Percentiles rank a stretch among this genome's conserved stretches.
Evolutionary conservation across 495 filamentous ascomycete species (phyloP).

Genomic region (Hypoxylon cercidicola): DNA sequence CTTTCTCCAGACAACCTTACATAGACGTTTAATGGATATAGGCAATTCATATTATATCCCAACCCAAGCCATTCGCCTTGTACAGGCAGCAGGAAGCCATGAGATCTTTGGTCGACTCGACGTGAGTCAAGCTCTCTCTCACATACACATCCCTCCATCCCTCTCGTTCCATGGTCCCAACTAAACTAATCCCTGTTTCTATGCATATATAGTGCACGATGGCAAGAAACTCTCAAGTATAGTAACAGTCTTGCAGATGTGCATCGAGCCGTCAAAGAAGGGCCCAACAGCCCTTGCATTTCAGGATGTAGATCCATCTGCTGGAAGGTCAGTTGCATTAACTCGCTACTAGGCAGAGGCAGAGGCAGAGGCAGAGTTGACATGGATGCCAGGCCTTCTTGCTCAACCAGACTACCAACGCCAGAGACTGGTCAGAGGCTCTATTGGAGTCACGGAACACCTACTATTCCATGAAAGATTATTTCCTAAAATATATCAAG

Average conservation of each 20-base stretch:
- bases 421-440: conserved; percentile 72
- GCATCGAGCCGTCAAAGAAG: conserved; percentile 68
- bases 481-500: conserved; percentile 81
- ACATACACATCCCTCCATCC: neutral
- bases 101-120: conserved; percentile 71
- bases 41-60: neutral
- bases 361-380: conserved; percentile 13
- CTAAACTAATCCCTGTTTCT: conserved; percentile 20
- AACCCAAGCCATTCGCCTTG: conserved; percentile 12
- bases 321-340: conserved; percentile 78
- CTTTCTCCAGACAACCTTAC: conserved; percentile 4
- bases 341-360: too few relatives aligned
- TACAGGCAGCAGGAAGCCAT: conserved; percentile 44
- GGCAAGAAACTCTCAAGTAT: conserved; percentile 72
- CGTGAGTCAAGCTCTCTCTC: conserved; percentile 51
- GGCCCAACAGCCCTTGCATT: conserved; percentile 68
- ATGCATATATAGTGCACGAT: conserved; percentile 59
- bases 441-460: conserved; percentile 75
- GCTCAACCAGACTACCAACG: conserved; percentile 75
- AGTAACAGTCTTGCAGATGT: conserved; percentile 71
- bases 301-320: conserved; percentile 85
- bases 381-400: conserved; percentile 72
- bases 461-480: conserved; percentile 75
- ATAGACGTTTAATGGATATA: neutral
- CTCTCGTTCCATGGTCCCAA: conserved; percentile 3